These are phyloP conservation scores for Parasitella parasitica DNA, from an alignment of 371 early-diverging fungal species.

Conservation along the genomic window DNA sequence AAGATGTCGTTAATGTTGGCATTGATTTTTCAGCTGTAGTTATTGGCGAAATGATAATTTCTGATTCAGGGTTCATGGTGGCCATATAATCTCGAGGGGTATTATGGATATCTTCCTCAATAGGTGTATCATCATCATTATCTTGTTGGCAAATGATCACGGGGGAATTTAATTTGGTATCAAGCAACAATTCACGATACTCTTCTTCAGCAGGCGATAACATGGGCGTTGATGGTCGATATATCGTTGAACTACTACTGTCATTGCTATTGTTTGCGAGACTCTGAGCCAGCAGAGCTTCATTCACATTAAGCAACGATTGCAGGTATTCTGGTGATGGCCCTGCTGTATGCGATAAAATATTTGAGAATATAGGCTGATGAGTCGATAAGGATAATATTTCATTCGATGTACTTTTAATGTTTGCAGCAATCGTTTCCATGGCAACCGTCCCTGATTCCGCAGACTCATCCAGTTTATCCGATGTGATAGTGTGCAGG, in stretches of 20 bases:
- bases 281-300: conserved; percentile 40
- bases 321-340: conserved; percentile 43
- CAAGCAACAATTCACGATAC: background rate
- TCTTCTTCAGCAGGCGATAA: conserved; percentile 18
- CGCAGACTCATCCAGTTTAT: background rate
- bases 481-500: background rate
- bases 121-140: background rate
- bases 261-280: conserved; percentile 12
- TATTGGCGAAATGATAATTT: conserved; percentile 12
- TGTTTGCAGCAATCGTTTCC: background rate
- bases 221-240: conserved; percentile 7
- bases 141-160: conserved; percentile 14
- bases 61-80: conserved; percentile 9
- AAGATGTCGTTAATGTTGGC: background rate
- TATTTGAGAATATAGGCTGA: conserved; percentile 14
- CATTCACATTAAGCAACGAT: conserved; percentile 36
- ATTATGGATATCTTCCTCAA: background rate
- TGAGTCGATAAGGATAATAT: background rate
- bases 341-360: conserved; percentile 13
- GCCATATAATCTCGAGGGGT: conserved; percentile 5
- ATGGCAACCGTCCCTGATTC: background rate
- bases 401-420: background rate
- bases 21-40: background rate
- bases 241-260: background rate
- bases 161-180: conserved; percentile 5